These are phyloP conservation scores for Rhododendron molle DNA, from an alignment of 148 eudicot genomes.

Conservation along the genomic window DNA sequence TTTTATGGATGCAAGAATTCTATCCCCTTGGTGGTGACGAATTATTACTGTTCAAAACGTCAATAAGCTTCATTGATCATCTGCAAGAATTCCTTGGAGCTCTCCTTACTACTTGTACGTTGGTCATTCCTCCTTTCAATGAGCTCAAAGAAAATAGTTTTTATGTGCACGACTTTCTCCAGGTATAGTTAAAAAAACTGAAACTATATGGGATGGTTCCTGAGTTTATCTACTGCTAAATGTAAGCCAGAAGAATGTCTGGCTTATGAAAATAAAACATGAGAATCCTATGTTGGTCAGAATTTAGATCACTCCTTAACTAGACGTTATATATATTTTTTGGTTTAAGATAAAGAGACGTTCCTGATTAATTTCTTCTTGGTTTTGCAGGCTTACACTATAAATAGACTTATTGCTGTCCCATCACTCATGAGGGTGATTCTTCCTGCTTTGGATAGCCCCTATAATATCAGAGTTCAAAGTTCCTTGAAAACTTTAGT, in stretches of 20 bases:
- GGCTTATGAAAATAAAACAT: background rate
- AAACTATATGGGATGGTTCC: background rate
- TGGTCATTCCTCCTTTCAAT: constrained; percentile 69
- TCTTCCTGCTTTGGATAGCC: constrained; percentile 52
- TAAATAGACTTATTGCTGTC: constrained; percentile 69
- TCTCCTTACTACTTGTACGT: constrained; percentile 59
- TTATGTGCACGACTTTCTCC: constrained; percentile 48
- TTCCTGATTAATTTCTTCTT: background rate
- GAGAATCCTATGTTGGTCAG: background rate
- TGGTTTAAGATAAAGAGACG: background rate
- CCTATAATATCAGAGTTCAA: constrained; percentile 20
- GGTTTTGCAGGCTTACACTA: constrained; percentile 44
- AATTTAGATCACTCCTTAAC: background rate
- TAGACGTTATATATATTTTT: background rate
- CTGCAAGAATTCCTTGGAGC: constrained; percentile 86
- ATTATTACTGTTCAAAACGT: constrained; percentile 66
- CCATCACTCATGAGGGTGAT: constrained; percentile 75
- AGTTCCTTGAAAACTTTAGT: constrained; percentile 59
- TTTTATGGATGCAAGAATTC: constrained; percentile 80
- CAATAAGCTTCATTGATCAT: constrained; percentile 86
- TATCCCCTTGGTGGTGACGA: constrained; percentile 60
- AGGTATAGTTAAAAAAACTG: constrained; percentile 31
- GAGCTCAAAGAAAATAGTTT: constrained; percentile 55
- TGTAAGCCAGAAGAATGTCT: background rate
- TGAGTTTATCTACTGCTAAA: background rate